Evolutionary conservation across 2,329 filamentous ascomycete species (phyloP).

Genomic region (Aspergillus sp.): DNA sequence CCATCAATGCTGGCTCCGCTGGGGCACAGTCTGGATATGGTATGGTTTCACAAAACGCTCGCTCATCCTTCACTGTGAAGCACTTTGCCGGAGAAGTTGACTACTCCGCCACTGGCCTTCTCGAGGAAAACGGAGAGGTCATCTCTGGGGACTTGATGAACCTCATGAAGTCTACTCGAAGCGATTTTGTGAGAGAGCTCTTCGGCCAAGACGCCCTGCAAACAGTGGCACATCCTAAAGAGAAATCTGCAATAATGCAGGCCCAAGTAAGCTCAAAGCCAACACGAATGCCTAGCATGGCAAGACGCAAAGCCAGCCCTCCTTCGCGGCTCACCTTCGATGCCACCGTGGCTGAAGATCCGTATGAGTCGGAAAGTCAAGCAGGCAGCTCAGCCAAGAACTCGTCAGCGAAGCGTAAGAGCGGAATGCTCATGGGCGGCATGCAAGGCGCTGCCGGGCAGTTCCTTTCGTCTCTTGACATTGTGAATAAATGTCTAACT

Average conservation of each 20-base stretch:
- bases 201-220: slow-evolving; percentile 96
- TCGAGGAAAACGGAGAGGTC: slow-evolving; percentile 95
- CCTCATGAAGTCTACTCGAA: slow-evolving; percentile 83
- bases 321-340: slow-evolving; percentile 44
- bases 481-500: slow-evolving; percentile 82
- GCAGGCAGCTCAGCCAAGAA: slow-evolving; percentile 30
- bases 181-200: slow-evolving; percentile 81
- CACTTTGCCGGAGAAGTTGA: slow-evolving; percentile 98
- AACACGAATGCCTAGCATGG: slow-evolving; percentile 87
- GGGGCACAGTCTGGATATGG: slow-evolving; percentile 81
- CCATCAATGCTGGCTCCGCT: slow-evolving; percentile 75
- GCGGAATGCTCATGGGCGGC: slow-evolving; percentile 38
- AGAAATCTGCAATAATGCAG: slow-evolving; percentile 88
- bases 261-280: slow-evolving; percentile 96
- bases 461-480: slow-evolving; percentile 84
- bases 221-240: slow-evolving; percentile 88
- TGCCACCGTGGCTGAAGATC: slow-evolving; percentile 38
- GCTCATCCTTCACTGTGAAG: slow-evolving; percentile 82
- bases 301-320: slow-evolving; percentile 69
- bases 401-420: slow-evolving; percentile 32
- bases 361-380: slow-evolving; percentile 38
- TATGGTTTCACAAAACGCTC: slow-evolving; percentile 77
- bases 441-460: slow-evolving; percentile 88
- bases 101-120: slow-evolving; percentile 79
- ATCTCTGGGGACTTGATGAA: slow-evolving; percentile 96